Base-by-base conservation (phyloP, 177 flowering plant genomes). In the Vitis hybrid region DNA sequence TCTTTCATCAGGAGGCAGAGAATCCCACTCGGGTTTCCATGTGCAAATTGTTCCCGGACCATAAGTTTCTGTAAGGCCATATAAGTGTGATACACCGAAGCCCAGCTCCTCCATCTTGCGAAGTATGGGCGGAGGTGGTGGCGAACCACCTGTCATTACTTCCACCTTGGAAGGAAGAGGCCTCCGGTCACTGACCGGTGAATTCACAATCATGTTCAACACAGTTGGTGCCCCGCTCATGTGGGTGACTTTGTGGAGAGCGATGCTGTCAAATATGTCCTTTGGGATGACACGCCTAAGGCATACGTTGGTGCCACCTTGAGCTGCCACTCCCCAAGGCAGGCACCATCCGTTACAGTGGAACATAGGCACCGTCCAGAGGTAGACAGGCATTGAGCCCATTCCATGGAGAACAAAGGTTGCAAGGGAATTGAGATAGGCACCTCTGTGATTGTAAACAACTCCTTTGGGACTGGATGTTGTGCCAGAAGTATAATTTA, bases 261-360 rank as follows among this genome's bases (percentile, higher is more conserved):
- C 35, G 10, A 84, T 72, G 18, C 52, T 40, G 14, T 78, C 77
- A 27, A 78, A 76, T 9, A 84, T 74, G 2, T 19, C 62, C n/a
- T 74, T 68, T 8, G 82, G 73, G 11, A 70, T 21, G 60, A 72
- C 67, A 7, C 46, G 68, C 18, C 85, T 64, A 7, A 81, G 64
- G 67, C 85, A 84, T 11, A 84, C 64, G 60, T 82, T 84, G 12
- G 82, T 78, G 12, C 83, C 85, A 8, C 87, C 87, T 4, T 60
- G 67, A 1, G 87, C 85, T 2, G 87, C 87, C 64, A 82, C 56
- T 1, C 71, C 83, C 87, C 87, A 84, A 4, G 76, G 30, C 11
- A 80, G 74, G 62, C 83, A 79, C 87, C 87, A 84, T 0, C 87
- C 87, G 16, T 84, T 84, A 72, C 85, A 84, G 18, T 74, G 83